A percentile compares a stretch with the other conserved stretches of the same genome.
Evolutionary conservation across 2,329 filamentous ascomycete genomes (phyloP).

Genomic region (Alternaria ventricosa): DNA sequence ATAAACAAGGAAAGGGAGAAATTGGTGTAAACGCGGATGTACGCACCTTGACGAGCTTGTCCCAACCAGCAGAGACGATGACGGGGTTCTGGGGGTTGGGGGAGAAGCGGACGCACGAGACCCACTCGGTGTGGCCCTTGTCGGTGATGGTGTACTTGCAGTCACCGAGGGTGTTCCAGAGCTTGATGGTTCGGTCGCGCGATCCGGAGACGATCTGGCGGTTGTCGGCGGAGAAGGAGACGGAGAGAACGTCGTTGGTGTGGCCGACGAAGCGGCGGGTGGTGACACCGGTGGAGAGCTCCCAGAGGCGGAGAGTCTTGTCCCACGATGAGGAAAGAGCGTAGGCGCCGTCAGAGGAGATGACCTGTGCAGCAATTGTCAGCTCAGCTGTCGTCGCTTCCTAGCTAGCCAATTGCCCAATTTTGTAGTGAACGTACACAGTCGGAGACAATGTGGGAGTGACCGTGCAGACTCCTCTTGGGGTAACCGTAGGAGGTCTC

Average conservation of each 20-base stretch:
- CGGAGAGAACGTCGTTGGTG: slow-evolving; percentile 99
- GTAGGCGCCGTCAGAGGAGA: slow-evolving; percentile 99
- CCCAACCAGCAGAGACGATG: slow-evolving; percentile 98
- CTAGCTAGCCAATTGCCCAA: slow-evolving; percentile 35
- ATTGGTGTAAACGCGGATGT: slow-evolving; percentile 2
- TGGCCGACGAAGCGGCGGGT: slow-evolving; percentile 98
- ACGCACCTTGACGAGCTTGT: slow-evolving; percentile 99
- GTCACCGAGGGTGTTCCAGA: slow-evolving; percentile 99
- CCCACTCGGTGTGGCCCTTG: slow-evolving; percentile 99
- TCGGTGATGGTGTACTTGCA: slow-evolving; percentile 99
- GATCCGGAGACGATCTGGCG: slow-evolving; percentile 99
- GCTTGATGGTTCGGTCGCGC: slow-evolving; percentile 98
- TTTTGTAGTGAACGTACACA: slow-evolving; percentile 73
- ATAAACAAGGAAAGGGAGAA: slow-evolving; percentile 50
- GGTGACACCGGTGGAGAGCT: slow-evolving; percentile 95
- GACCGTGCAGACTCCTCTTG: slow-evolving; percentile 97
- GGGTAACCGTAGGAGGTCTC: slow-evolving; percentile 98
- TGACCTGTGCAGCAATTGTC: slow-evolving; percentile 70
- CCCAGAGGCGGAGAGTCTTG: slow-evolving; percentile 99
- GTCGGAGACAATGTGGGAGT: slow-evolving; percentile 99
- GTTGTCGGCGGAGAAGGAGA: slow-evolving; percentile 99
- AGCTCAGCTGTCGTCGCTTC: slow-evolving; percentile 36
- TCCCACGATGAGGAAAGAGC: slow-evolving; percentile 99
- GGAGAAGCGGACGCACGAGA: slow-evolving; percentile 98
- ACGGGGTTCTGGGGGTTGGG: slow-evolving; percentile 99